Evolutionary conservation across 352 stramenopile genomes (phyloP).

Genomic region (Vaucheria bursata): DNA sequence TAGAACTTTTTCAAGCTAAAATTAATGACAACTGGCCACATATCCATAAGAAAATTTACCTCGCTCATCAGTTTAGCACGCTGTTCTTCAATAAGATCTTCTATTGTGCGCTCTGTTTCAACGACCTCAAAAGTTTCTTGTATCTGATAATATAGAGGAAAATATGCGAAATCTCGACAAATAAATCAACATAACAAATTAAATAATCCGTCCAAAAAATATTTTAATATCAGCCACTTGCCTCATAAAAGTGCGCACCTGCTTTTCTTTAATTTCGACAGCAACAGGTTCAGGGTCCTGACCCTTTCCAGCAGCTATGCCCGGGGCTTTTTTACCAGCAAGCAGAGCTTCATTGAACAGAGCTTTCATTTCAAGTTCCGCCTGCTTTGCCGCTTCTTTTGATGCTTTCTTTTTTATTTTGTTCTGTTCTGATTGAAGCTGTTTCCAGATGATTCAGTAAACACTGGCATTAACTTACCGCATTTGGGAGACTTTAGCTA

Average conservation of each 20-base stretch:
- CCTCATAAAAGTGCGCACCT: neutral
- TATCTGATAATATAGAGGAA: too few relatives aligned
- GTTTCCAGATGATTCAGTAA: conserved; percentile 49
- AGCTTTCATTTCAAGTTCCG: conserved; percentile 46
- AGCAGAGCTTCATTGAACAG: conserved; percentile 63
- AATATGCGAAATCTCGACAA: too few relatives aligned
- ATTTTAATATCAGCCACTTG: too few relatives aligned
- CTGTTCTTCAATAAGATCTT: conserved; percentile 67
- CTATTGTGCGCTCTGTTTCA: conserved; percentile 54
- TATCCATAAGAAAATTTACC: too few relatives aligned
- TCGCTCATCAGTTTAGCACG: conserved; percentile 57
- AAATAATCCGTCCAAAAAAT: too few relatives aligned
- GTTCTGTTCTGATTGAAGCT: conserved; percentile 51
- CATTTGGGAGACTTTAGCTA: too few relatives aligned
- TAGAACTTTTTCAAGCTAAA: too few relatives aligned
- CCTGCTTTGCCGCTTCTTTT: conserved; percentile 45
- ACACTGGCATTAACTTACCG: too few relatives aligned
- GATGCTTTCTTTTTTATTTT: conserved; percentile 69
- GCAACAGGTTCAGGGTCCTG: conserved; percentile 14
- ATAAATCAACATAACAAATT: too few relatives aligned
- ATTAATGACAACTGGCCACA: too few relatives aligned
- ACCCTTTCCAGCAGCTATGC: conserved; percentile 13
- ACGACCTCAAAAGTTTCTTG: conserved; percentile 36
- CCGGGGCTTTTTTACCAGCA: conserved; percentile 23
- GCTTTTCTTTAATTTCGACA: conserved; percentile 34